A percentile compares a stretch with the other conserved stretches of the same genome.
Conservation (phyloP, 768 basidiomycete species). For the Leccinum subgranulosum region DNA sequence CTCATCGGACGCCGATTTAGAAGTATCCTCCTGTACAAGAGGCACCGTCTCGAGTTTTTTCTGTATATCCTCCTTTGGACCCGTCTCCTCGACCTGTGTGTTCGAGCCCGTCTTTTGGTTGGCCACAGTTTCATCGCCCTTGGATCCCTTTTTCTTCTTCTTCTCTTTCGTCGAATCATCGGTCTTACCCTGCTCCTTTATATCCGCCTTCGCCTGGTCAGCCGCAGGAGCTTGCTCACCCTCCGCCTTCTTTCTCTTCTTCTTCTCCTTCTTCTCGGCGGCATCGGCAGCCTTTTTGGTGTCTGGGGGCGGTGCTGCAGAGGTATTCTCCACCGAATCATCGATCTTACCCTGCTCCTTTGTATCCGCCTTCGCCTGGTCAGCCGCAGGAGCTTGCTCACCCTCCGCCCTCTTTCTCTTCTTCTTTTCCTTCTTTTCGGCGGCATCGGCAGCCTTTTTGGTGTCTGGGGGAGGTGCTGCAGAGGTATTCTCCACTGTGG, state of each 20-base stretch:
- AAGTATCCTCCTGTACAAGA: neutral
- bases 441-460: neutral
- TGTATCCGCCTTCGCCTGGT: neutral
- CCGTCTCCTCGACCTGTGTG: neutral
- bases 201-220: neutral
- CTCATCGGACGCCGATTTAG: neutral
- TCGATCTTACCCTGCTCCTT: slow-evolving; percentile 1
- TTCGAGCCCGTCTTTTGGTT: neutral
- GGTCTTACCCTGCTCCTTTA: neutral
- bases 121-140: neutral
- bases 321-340: neutral
- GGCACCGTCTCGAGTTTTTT: neutral
- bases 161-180: slow-evolving; percentile 14
- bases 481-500: neutral
- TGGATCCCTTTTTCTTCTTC: slow-evolving; percentile 16
- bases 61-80: slow-evolving; percentile 1
- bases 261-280: neutral
- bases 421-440: neutral
- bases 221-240: neutral
- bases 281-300: neutral
- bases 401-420: neutral
- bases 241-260: neutral
- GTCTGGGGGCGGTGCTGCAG: neutral
- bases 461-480: neutral
- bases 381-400: neutral